phyloP scores from a whole-genome alignment of 495 filamentous ascomycete genomes.

The Penicillium canescens region DNA sequence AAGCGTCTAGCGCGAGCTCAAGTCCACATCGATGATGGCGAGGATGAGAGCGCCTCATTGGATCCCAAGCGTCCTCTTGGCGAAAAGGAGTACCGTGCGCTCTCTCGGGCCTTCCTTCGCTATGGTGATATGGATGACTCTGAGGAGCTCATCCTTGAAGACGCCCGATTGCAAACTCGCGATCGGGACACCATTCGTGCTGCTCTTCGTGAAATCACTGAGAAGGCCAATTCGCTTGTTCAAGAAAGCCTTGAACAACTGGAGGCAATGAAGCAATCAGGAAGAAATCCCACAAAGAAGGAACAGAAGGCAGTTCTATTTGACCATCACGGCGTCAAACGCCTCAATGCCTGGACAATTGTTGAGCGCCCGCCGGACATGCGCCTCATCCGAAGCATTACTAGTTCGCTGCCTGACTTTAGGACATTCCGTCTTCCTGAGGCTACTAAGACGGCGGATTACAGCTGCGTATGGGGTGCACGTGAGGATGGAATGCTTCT shows the following conservation, averaged over 20 bases:
- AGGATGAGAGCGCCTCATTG: constrained; percentile 57
- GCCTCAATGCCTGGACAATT: constrained; percentile 92
- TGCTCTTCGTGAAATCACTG: constrained; percentile 71
- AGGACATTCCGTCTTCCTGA: constrained; percentile 84
- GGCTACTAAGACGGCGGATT: constrained; percentile 83
- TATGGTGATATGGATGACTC: constrained; percentile 88
- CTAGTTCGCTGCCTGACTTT: constrained; percentile 61
- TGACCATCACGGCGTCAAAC: constrained; percentile 86
- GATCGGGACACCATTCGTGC: constrained; percentile 73
- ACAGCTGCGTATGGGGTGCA: constrained; percentile 86
- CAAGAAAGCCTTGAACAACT: constrained; percentile 65
- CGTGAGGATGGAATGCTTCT: constrained; percentile 97
- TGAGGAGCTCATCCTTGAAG: constrained; percentile 78
- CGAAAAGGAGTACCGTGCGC: constrained; percentile 88
- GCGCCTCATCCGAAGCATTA: constrained; percentile 74
- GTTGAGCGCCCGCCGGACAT: constrained; percentile 87
- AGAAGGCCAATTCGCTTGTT: constrained; percentile 66
- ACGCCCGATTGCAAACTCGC: constrained; percentile 77
- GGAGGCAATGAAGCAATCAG: constrained; percentile 61
- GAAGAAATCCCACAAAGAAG: constrained; percentile 85
- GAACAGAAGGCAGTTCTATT: constrained; percentile 96
- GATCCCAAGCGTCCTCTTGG: constrained; percentile 85
- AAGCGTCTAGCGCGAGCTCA: constrained; percentile 88
- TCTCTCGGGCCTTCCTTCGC: constrained; percentile 82
- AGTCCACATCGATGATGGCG: constrained; percentile 59